These are phyloP conservation scores for Aspergillus carlsbadensis DNA, from an alignment of 495 filamentous ascomycete genomes.

Conservation along the genomic window DNA sequence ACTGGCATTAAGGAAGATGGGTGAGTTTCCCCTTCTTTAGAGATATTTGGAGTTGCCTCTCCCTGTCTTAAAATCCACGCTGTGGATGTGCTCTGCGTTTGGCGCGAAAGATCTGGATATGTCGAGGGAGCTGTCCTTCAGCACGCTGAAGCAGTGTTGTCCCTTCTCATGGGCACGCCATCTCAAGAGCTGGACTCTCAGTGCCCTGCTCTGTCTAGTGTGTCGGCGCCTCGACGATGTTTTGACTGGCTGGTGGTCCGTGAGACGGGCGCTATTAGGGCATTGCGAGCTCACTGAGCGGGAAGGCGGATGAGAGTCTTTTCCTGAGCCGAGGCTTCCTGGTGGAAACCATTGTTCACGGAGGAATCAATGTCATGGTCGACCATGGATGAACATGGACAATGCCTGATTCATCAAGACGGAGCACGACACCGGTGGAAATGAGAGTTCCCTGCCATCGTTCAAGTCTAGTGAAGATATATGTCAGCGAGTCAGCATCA, in stretches of 20 bases:
- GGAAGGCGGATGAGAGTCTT: constrained; percentile 11
- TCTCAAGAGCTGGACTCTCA: not conserved
- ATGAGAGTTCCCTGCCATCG: constrained; percentile 1
- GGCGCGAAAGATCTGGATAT: not conserved
- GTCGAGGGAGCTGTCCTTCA: no score
- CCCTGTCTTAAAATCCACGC: constrained; percentile 19
- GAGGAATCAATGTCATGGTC: constrained; percentile 13
- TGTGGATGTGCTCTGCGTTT: not conserved
- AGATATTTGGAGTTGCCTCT: constrained; percentile 21
- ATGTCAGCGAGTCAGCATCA: constrained; percentile 20
- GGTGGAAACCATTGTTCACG: constrained; percentile 13
- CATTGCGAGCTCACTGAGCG: constrained; percentile 6
- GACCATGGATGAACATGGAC: constrained; percentile 9
- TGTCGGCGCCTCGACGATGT: constrained; percentile 1
- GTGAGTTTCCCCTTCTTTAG: constrained; percentile 65
- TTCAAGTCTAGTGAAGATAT: constrained; percentile 15
- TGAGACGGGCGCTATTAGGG: constrained; percentile 11
- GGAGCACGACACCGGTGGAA: constrained; percentile 7
- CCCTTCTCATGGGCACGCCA: not conserved
- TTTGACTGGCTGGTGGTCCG: constrained; percentile 16
- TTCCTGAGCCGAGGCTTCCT: constrained; percentile 13
- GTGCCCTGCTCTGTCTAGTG: not conserved
- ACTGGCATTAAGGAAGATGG: constrained; percentile 95
- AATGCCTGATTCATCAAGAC: constrained; percentile 8
- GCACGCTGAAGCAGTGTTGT: not conserved